phyloP scores from a whole-genome alignment of 2,329 filamentous ascomycete species.

The Incumbomyces lentus region DNA sequence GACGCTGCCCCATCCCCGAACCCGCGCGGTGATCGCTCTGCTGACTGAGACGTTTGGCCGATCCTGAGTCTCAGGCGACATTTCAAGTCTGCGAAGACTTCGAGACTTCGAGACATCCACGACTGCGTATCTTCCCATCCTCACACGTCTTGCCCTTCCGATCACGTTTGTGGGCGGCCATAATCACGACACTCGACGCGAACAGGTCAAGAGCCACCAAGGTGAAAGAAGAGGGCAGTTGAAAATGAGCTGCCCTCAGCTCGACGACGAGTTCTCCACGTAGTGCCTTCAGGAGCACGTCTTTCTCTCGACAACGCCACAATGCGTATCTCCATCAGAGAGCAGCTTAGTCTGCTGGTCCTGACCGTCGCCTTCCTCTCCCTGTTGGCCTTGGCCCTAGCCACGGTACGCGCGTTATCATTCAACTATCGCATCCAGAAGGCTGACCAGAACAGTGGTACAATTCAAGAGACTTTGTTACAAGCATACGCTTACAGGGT shows the following conservation, averaged over 20 bases:
- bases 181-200: too few species aligned
- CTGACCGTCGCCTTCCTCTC: constrained; percentile 63
- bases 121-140: too few species aligned
- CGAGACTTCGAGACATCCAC: too few species aligned
- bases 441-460: constrained; percentile 43
- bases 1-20: too few species aligned
- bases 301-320: constrained; percentile 5
- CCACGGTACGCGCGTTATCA: constrained; percentile 44
- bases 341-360: constrained; percentile 75
- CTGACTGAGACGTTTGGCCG: too few species aligned
- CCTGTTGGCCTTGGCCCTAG: constrained; percentile 68
- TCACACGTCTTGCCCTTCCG: too few species aligned
- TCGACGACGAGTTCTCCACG: background rate
- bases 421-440: constrained; percentile 44
- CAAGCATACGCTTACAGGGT: constrained; percentile 47
- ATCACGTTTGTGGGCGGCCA: too few species aligned
- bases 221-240: background rate
- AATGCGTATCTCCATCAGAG: constrained; percentile 79
- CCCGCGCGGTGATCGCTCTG: too few species aligned
- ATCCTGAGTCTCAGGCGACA: too few species aligned
- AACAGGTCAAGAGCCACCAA: background rate
- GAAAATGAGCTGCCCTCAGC: constrained; percentile 4
- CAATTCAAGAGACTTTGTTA: constrained; percentile 52
- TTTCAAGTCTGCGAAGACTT: too few species aligned
- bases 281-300: too few species aligned